Evolutionary conservation across 441 rosid genomes (phyloP), one percentile per base, ranked within the genome.

Genomic region (Croton setiger): DNA sequence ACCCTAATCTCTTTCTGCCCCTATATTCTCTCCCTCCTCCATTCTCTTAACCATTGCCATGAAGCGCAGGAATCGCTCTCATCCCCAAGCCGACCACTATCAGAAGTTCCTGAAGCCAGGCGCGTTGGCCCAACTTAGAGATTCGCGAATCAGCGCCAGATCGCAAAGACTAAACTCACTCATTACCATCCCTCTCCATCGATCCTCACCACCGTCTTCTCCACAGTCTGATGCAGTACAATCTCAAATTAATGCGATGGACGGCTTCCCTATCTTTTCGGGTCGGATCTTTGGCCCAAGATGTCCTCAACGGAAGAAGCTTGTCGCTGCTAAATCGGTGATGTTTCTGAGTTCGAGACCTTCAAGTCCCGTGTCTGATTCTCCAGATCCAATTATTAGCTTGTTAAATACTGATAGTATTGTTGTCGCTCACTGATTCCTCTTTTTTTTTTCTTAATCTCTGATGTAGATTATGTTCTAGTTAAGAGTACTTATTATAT

Each of bases 281-380:
- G 65, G 64, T 36, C 67, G 74, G 70, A 44, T 70, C 63, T 71
- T 49, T 61, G 80, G 81, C 3, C 77, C 85, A 0, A 73, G 83
- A 10, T 81, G 80, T 54, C 80, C 62, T 12, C 81, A 75, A 68
- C 76, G 87, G 85, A 83, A 81, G 80, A 83, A 79, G 74, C 75
- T 79, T 15, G 51, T 79, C 0, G 85, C 87, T 9, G 61, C 71
- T 17, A 79, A 79, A 68, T 64, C 79, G 8, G 76, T 74, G 21
- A 36, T 76, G 72, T 66, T 79, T 15, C 59, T 63, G 3, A 52
- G 21, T 58, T 61, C 79, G 45, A 64, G 65, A 21, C 79, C 73
- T 23, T 63, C 75, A 13, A 69, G 52, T 56, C 62, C 61, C 0
- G 74, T 43, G 13, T 23, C 72, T 5, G 86, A 59, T 63, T 60